These are phyloP conservation scores for Leccinum subspadiceum DNA, from an alignment of 1,284 basidiomycete species.

Conservation along the genomic window DNA sequence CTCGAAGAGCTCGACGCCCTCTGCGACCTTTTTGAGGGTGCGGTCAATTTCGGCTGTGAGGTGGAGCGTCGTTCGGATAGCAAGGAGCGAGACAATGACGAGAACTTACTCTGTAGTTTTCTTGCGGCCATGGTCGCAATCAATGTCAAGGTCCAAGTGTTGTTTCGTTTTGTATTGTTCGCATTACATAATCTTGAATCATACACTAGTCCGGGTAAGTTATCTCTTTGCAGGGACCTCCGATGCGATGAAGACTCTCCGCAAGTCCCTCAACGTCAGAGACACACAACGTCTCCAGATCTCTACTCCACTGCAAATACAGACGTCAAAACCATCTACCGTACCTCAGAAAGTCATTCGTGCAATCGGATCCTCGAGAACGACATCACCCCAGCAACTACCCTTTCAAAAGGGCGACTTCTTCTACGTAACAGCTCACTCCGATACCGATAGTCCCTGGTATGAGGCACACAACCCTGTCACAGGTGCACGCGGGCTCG, in stretches of 20 bases:
- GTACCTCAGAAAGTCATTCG: slow-evolving; percentile 85
- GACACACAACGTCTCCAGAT: slow-evolving; percentile 58
- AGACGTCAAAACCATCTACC: slow-evolving; percentile 58
- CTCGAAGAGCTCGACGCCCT: slow-evolving; percentile 95
- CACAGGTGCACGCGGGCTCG: slow-evolving; percentile 87
- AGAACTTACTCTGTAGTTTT: slow-evolving; percentile 72
- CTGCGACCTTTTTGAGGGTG: slow-evolving; percentile 91
- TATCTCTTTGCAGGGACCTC: too few species aligned
- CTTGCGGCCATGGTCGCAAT: slow-evolving; percentile 67
- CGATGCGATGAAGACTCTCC: slow-evolving; percentile 75
- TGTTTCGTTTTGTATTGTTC: background rate
- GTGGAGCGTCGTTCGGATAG: background rate
- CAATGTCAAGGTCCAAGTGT: background rate
- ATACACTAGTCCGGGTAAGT: background rate
- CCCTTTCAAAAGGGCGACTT: slow-evolving; percentile 95
- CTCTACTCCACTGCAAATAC: slow-evolving; percentile 66
- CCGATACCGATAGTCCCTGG: slow-evolving; percentile 56
- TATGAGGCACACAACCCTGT: slow-evolving; percentile 93
- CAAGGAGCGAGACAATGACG: background rate
- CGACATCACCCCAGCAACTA: slow-evolving; percentile 85
- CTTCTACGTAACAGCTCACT: slow-evolving; percentile 90
- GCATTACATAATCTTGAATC: slow-evolving; percentile 25
- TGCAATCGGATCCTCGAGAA: slow-evolving; percentile 70
- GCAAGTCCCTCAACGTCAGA: slow-evolving; percentile 73
- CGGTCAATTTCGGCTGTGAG: slow-evolving; percentile 89